Evolutionary conservation across 768 basidiomycete genomes (phyloP), one percentile per base, ranked within the genome.

Genomic region (Xerocomellus dryophilus): DNA sequence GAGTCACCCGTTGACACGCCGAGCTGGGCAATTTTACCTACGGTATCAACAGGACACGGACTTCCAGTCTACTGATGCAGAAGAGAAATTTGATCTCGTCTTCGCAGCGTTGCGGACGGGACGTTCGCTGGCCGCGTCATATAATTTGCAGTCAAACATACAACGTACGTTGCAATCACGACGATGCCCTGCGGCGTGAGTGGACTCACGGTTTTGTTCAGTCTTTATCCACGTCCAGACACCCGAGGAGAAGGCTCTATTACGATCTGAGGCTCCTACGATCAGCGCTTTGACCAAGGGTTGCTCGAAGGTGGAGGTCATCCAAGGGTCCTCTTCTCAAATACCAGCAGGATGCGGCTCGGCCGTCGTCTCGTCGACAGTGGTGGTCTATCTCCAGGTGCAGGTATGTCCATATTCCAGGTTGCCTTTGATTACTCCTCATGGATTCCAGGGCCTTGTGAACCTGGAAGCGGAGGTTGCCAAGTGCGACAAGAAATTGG

Each of bases 401-500:
- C 79, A 87, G 73, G 93, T 93, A 66, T 48, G 84, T 68, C 29
- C 25, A 53, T 4, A 1, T 40, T 51, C 17, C 27, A 18, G 1
- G 11, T 23, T 15, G 0, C 14, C 2, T 42, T 25, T 46, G n/a
- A 2, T 10, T 34, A 29, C 3, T 38, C 36, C 35, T 27, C 45
- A 43, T 43, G 27, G 17, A 43, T 11, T 46, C 15, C 61, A 97
- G 93, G 93, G 95, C 23, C 83, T 95, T 39, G 86, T 99, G 17
- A 88, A 98, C 71, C 74, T 96, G 7, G 86, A 92, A 43, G 83
- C 81, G 2, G 96, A 98, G 72, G 88, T 97, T 42, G 76, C 81
- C 38, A 98, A 95, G 71, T 85, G 87, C 56, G 84, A 92, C 66
- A 98, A 97, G 82, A 97, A 95, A 72, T 79, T 90, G 3, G 82